Evolutionary conservation across 305 asterid species (phyloP).

Genomic region (Fraxinus sp.): DNA sequence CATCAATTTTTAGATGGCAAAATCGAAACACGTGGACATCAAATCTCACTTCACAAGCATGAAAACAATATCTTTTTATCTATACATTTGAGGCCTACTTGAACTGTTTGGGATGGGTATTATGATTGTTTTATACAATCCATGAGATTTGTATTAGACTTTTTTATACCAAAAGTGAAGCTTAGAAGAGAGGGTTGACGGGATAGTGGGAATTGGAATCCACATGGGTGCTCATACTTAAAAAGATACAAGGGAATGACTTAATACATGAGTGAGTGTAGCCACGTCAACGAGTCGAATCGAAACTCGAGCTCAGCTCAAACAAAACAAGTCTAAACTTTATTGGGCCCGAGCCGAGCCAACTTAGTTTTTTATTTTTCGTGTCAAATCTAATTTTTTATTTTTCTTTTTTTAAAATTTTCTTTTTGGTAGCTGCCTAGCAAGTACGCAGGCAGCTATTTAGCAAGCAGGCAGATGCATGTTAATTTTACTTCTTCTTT

Average conservation of each 20-base stretch:
- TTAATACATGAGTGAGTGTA: neutral
- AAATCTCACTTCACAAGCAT: conserved; percentile 31
- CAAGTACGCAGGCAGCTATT: too few relatives aligned
- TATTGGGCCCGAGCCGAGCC: too few relatives aligned
- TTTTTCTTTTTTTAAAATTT: too few relatives aligned
- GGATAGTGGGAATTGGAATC: conserved; percentile 13
- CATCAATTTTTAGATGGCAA: conserved; percentile 4
- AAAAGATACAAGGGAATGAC: neutral
- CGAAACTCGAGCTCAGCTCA: too few relatives aligned
- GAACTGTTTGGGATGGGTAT: conserved; percentile 27
- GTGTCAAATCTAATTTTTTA: too few relatives aligned
- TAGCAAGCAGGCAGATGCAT: too few relatives aligned
- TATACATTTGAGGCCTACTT: conserved; percentile 17
- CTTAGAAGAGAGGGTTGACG: conserved; percentile 4
- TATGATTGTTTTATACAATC: conserved; percentile 28
- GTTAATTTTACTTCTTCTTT: too few relatives aligned
- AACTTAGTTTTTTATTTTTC: too few relatives aligned
- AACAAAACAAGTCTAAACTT: too few relatives aligned
- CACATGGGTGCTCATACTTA: neutral
- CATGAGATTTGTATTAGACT: conserved; percentile 16
- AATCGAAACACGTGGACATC: conserved; percentile 23
- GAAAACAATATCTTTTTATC: conserved; percentile 26
- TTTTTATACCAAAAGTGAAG: conserved; percentile 8
- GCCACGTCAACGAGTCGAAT: too few relatives aligned
- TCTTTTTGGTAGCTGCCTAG: too few relatives aligned